These are phyloP conservation scores for Globisporangium rhizosaccharum DNA, from an alignment of 352 stramenopile species.

Conservation along the genomic window DNA sequence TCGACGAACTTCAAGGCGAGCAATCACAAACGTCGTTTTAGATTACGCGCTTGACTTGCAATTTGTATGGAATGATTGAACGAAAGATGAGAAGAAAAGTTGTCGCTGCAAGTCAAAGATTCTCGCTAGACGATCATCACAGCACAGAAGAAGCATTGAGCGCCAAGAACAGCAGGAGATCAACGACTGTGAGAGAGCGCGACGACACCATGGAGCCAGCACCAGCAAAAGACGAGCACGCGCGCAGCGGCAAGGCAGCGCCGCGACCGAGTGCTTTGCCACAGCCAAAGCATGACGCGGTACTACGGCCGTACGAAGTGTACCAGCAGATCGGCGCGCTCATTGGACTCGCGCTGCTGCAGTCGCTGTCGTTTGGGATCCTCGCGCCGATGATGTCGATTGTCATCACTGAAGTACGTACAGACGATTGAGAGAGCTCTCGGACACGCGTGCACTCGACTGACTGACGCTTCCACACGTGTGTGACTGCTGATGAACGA, in stretches of 20 bases:
- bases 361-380: constrained; percentile 55
- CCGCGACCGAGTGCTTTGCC: background rate
- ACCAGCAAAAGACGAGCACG: no score
- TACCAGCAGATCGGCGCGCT: constrained; percentile 32
- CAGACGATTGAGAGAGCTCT: background rate
- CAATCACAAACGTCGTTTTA: no score
- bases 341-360: constrained; percentile 40
- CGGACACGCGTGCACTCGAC: background rate
- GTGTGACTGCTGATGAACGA: background rate
- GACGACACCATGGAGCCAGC: no score
- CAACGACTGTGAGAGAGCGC: no score
- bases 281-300: background rate
- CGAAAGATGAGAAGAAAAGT: no score
- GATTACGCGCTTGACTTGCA: no score
- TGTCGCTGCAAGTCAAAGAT: no score
- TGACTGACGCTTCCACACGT: background rate
- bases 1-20: no score
- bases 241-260: background rate
- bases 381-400: constrained; percentile 63
- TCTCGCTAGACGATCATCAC: no score
- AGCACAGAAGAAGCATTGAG: no score
- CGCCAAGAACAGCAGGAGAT: no score
- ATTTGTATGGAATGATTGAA: no score
- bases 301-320: constrained; percentile 7
- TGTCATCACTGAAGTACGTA: constrained; percentile 53